Conservation (phyloP, 2,329 filamentous ascomycete genomes). For the Arthrocladium fulminans region DNA sequence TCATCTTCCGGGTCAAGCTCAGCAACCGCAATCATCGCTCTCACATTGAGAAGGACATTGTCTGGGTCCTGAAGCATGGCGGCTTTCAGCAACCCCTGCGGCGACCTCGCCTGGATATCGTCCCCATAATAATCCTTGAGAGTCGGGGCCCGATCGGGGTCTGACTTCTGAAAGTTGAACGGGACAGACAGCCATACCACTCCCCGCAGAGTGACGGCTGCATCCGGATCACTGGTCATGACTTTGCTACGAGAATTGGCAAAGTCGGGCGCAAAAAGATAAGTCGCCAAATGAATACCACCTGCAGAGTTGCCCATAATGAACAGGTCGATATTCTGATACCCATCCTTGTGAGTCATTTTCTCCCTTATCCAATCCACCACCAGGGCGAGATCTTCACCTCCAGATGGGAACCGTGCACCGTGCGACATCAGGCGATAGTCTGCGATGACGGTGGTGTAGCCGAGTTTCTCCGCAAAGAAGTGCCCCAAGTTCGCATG, state of each 20-base stretch:
- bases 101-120: not conserved
- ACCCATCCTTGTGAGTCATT: constrained; percentile 19
- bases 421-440: constrained; percentile 34
- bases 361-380: constrained; percentile 29
- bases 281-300: constrained; percentile 32
- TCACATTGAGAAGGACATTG: constrained; percentile 5
- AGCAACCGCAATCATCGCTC: constrained; percentile 9
- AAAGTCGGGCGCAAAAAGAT: constrained; percentile 24
- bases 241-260: not conserved
- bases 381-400: constrained; percentile 31
- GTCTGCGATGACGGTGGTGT: constrained; percentile 31
- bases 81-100: constrained; percentile 13
- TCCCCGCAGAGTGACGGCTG: not conserved
- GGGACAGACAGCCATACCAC: constrained; percentile 9
- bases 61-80: constrained; percentile 2
- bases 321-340: constrained; percentile 28
- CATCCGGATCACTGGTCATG: not conserved
- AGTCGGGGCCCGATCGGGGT: constrained; percentile 25
- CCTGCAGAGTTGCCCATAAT: constrained; percentile 36
- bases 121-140: constrained; percentile 13
- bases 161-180: constrained; percentile 7
- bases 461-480: constrained; percentile 30
- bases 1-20: constrained; percentile 16
- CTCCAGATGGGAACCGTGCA: constrained; percentile 34
- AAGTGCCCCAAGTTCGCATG: constrained; percentile 34